Percentiles rank a stretch among this genome's conserved stretches.
phyloP scores from a whole-genome alignment of 257 asterid genomes.

The Salvia rosmarinus region DNA sequence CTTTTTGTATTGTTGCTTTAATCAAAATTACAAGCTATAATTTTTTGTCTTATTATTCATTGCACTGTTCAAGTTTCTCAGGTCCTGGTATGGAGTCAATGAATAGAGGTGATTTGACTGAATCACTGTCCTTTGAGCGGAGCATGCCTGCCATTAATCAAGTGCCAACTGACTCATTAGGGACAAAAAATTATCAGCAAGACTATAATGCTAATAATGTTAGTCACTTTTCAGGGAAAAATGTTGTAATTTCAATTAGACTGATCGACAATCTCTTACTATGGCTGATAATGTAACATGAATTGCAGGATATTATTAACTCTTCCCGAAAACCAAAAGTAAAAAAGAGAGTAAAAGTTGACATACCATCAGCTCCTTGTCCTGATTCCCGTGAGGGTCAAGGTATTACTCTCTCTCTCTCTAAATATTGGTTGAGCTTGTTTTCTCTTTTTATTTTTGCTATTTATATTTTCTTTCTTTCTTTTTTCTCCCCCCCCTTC shows the following conservation, averaged over 20 bases:
- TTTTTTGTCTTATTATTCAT: conserved; percentile 60
- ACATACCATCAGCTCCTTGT: conserved; percentile 44
- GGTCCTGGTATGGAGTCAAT: conserved; percentile 73
- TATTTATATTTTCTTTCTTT: background rate
- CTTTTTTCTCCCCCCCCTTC: background rate
- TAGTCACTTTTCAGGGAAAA: conserved; percentile 29
- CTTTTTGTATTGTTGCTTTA: conserved; percentile 10
- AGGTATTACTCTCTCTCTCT: conserved; percentile 56
- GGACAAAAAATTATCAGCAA: conserved; percentile 49
- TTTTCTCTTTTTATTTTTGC: background rate
- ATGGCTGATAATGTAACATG: conserved; percentile 30
- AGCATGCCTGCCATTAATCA: conserved; percentile 44
- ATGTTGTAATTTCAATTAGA: conserved; percentile 3
- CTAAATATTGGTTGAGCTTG: conserved; percentile 22
- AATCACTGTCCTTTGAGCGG: conserved; percentile 55
- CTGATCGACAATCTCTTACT: conserved; percentile 26
- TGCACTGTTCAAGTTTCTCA: conserved; percentile 82
- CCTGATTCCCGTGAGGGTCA: conserved; percentile 67
- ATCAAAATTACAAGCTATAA: conserved; percentile 17
- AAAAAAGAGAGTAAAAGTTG: conserved; percentile 70
- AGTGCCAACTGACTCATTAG: conserved; percentile 41
- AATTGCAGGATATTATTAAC: conserved; percentile 67
- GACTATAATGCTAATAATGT: conserved; percentile 55
- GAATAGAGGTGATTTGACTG: conserved; percentile 47
- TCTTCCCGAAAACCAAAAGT: conserved; percentile 76